These are phyloP conservation scores for Pseudohalonectria lignicola DNA, from an alignment of 2,329 filamentous ascomycete genomes.

Conservation along the genomic window DNA sequence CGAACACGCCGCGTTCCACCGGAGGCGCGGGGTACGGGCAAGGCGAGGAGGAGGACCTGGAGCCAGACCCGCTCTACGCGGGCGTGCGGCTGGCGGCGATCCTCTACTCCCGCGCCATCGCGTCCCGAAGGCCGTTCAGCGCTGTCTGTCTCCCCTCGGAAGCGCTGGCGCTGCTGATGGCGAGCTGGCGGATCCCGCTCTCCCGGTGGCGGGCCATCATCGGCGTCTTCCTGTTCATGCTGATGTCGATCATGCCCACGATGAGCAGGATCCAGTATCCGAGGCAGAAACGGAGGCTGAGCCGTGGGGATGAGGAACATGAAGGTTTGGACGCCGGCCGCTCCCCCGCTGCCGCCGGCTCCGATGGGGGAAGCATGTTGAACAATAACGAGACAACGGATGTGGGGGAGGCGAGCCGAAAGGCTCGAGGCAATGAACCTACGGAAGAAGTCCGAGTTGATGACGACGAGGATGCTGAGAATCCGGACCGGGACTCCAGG, in stretches of 20 bases:
- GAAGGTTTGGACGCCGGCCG: background rate
- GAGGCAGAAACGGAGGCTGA: background rate
- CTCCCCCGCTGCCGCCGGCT: background rate
- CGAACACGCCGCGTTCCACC: background rate
- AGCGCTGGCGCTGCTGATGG: slow-evolving; percentile 26
- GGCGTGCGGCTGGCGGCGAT: slow-evolving; percentile 31
- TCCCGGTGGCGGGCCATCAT: slow-evolving; percentile 28
- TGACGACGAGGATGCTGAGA: background rate
- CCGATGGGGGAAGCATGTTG: background rate
- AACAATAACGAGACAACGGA: too few relatives aligned
- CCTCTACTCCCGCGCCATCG: slow-evolving; percentile 34
- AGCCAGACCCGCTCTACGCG: slow-evolving; percentile 32
- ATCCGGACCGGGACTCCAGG: background rate
- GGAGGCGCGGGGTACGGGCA: slow-evolving; percentile 8
- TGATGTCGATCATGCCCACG: slow-evolving; percentile 26
- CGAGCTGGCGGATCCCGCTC: slow-evolving; percentile 28
- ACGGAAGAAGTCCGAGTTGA: too few relatives aligned
- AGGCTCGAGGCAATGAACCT: too few relatives aligned
- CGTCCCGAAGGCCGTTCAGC: slow-evolving; percentile 24
- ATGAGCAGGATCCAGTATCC: slow-evolving; percentile 10
- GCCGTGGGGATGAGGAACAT: background rate
- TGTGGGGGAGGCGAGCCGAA: too few relatives aligned
- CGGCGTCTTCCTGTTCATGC: slow-evolving; percentile 31
- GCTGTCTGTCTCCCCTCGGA: slow-evolving; percentile 23
- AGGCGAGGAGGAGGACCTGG: slow-evolving; percentile 22